Conservation (phyloP, 2,329 filamentous ascomycete species). For the Coleophoma crateriformis region DNA sequence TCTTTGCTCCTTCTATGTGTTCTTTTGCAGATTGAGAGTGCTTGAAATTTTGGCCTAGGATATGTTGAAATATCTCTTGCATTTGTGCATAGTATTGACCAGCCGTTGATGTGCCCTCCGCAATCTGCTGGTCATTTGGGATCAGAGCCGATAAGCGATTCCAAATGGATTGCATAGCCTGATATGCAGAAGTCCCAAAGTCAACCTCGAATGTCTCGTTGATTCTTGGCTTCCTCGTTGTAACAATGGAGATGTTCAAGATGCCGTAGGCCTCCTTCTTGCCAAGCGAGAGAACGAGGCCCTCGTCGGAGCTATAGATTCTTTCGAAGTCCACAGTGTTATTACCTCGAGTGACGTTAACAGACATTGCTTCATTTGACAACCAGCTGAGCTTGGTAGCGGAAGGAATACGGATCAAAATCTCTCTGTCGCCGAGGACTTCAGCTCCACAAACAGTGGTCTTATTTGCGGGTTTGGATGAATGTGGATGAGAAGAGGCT, state of each 20-base stretch:
- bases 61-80: conserved; percentile 10
- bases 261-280: conserved; percentile 50
- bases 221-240: conserved; percentile 53
- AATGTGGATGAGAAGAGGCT: conserved; percentile 9
- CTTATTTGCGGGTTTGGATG: conserved; percentile 15
- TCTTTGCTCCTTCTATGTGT: conserved; percentile 15
- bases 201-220: conserved; percentile 56
- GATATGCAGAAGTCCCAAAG: conserved; percentile 37
- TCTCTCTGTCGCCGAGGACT: conserved; percentile 40
- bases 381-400: conserved; percentile 49
- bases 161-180: conserved; percentile 17
- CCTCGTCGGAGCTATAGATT: conserved; percentile 25
- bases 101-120: conserved; percentile 11
- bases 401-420: conserved; percentile 48
- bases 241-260: conserved; percentile 51
- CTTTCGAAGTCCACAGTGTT: conserved; percentile 40
- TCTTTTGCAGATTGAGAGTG: conserved; percentile 13
- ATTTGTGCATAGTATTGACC: conserved; percentile 11
- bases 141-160: conserved; percentile 18
- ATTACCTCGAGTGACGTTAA: conserved; percentile 46
- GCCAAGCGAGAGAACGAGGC: conserved; percentile 37
- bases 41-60: conserved; percentile 14
- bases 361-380: conserved; percentile 47
- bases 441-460: conserved; percentile 38
- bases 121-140: conserved; percentile 1